Percentiles rank a stretch among this genome's conserved stretches.
phyloP scores from a whole-genome alignment of 1,284 basidiomycete genomes.

The Trichosporon sp. region DNA sequence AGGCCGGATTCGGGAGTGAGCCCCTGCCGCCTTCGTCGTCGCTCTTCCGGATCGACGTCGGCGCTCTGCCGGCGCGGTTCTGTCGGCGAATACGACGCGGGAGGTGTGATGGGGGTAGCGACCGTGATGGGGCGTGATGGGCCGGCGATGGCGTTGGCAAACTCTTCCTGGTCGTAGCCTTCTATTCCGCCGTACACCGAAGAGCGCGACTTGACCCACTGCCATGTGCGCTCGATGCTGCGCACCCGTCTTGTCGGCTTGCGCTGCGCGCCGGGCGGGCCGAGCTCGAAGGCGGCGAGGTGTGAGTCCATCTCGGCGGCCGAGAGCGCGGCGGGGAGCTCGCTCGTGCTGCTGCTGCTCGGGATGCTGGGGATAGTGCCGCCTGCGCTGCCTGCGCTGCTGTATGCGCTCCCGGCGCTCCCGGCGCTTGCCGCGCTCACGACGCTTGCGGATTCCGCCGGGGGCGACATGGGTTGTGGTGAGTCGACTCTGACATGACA shows the following conservation, averaged over 20 bases:
- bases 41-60: conserved; percentile 19
- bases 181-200: conserved; percentile 18
- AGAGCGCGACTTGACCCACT: conserved; percentile 23
- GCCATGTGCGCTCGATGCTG: conserved; percentile 22
- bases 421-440: not conserved
- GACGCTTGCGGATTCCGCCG: not conserved
- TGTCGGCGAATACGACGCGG: conserved; percentile 5
- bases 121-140: conserved; percentile 12
- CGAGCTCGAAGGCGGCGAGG: conserved; percentile 18
- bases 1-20: conserved; percentile 16
- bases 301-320: conserved; percentile 21
- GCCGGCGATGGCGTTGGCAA: not conserved
- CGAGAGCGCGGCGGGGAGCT: conserved; percentile 13
- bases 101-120: conserved; percentile 1
- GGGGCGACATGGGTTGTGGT: not conserved
- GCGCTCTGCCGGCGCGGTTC: not conserved
- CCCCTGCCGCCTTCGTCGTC: conserved; percentile 16
- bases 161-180: conserved; percentile 6
- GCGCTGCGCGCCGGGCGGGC: conserved; percentile 19
- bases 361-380: not conserved
- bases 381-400: not conserved
- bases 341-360: conserved; percentile 11
- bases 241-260: conserved; percentile 19
- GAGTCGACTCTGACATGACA: conserved; percentile 5
- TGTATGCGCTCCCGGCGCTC: conserved; percentile 1